These are phyloP conservation scores for Helminthosporium solani DNA, from an alignment of 2,329 filamentous ascomycete genomes.

Conservation along the genomic window DNA sequence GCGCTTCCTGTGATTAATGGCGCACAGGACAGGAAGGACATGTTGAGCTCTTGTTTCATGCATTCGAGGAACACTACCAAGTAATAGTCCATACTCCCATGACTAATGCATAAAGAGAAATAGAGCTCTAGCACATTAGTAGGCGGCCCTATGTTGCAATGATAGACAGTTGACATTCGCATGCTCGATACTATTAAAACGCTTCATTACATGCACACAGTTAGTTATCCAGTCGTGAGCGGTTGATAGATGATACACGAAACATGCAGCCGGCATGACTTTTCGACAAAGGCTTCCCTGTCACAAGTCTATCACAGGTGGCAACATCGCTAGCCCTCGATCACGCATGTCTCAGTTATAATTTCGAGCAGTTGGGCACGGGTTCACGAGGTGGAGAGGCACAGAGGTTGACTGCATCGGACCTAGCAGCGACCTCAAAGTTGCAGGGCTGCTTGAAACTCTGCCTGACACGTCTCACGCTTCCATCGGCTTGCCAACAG, in stretches of 20 bases:
- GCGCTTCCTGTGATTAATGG: neutral
- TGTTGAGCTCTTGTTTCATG: no score
- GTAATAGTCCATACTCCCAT: neutral
- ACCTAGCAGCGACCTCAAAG: slow-evolving; percentile 9
- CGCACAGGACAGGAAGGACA: no score
- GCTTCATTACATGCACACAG: no score
- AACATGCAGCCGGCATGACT: no score
- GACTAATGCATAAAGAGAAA: neutral
- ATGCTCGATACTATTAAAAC: no score
- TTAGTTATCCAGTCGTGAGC: no score
- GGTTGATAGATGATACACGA: no score
- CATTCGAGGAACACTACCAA: no score
- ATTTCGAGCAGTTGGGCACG: neutral
- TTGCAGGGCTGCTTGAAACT: slow-evolving; percentile 24
- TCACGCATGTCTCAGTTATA: neutral
- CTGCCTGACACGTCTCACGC: slow-evolving; percentile 28
- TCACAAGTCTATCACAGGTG: no score
- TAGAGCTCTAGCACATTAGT: neutral
- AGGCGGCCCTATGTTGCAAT: neutral
- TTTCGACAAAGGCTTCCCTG: no score
- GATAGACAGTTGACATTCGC: neutral
- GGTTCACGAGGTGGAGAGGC: neutral
- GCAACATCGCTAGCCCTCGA: neutral
- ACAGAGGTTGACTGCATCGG: neutral
- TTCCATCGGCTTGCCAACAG: slow-evolving; percentile 16